These are phyloP conservation scores for Chaetomium strumarium DNA, from an alignment of 2,329 filamentous ascomycete genomes.

Conservation along the genomic window DNA sequence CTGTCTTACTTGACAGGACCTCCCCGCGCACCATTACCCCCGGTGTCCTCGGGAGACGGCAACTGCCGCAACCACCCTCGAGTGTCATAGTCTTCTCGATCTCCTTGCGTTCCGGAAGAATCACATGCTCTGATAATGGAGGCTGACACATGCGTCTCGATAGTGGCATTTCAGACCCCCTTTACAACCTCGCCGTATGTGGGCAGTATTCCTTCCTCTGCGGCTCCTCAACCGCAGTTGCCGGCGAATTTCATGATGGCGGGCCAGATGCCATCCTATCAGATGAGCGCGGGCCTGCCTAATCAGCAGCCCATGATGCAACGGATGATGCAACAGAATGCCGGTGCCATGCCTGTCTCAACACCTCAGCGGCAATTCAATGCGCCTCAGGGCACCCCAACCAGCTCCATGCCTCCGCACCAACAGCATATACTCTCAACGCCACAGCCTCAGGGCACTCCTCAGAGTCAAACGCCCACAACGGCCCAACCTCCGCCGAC, in stretches of 20 bases:
- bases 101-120: neutral
- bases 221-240: constrained; percentile 43
- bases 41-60: neutral
- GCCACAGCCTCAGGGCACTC: constrained; percentile 18
- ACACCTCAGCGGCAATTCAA: constrained; percentile 36
- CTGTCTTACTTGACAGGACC: constrained; percentile 12
- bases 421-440: constrained; percentile 20
- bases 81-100: neutral
- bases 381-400: constrained; percentile 34
- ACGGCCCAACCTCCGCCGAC: constrained; percentile 23
- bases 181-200: constrained; percentile 54
- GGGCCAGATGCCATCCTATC: constrained; percentile 48
- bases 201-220: constrained; percentile 44
- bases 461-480: constrained; percentile 20
- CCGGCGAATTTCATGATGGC: constrained; percentile 53
- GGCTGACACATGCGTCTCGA: constrained; percentile 15
- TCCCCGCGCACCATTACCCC: constrained; percentile 1
- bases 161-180: constrained; percentile 55
- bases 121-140: neutral
- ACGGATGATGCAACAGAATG: constrained; percentile 37
- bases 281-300: constrained; percentile 49
- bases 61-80: constrained; percentile 1
- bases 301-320: constrained; percentile 42
- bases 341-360: constrained; percentile 31
- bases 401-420: constrained; percentile 28